Evolutionary conservation across 2,329 filamentous ascomycete genomes (phyloP), one percentile per base, ranked within the genome.

Genomic region (Verticillium zaregamsianum): DNA sequence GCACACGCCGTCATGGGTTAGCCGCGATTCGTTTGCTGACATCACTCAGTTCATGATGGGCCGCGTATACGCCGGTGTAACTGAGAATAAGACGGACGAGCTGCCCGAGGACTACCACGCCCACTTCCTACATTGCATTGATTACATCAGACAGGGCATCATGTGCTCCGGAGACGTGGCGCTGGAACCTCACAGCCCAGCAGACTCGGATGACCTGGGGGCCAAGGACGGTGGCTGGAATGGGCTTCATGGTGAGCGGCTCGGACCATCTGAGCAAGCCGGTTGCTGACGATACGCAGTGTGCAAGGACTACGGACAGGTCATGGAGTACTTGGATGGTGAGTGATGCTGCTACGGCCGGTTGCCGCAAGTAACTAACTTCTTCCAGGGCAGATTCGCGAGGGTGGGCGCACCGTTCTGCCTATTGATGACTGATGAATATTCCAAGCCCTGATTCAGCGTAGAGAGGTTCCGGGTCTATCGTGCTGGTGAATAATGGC

Each of bases 101-200:
- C 64, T 74, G 15, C 66, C 68, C 8, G 58, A 61, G 2, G 72
- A 74, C 57, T 70, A 70, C 55, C 65, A 71, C 61, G 63, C 64
- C 11, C 77, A 79, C 64, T 78, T 74, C 65, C 70, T 75, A 56
- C 76, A 79, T 66, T 78, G 76, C 67, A 73, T 79, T 60, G 75
- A 76, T 62, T 78, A 79, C 59, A 69, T 79, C 62, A 70, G 76
- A 8, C 76, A 78, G 62, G 71, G 73, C 6, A 72, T 77, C 60
- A 75, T 77, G 74, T 58, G 49, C 25, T 35, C 59, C 5, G 61
- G 49, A 2, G 74, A 77, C 61, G 68, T 74, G 57, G 71, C 73
- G 5, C 61, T 76, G n/a, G 74, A 76, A 65, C 72, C 73, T 11
- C 70, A 73, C 9, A 70, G 71, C 62, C 74, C 73, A 2, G 74